Percentiles rank a stretch among this genome's conserved stretches.
These are phyloP conservation scores for Aaosphaeria pasadenensis DNA, from an alignment of 2,329 filamentous ascomycete species.

Conservation along the genomic window DNA sequence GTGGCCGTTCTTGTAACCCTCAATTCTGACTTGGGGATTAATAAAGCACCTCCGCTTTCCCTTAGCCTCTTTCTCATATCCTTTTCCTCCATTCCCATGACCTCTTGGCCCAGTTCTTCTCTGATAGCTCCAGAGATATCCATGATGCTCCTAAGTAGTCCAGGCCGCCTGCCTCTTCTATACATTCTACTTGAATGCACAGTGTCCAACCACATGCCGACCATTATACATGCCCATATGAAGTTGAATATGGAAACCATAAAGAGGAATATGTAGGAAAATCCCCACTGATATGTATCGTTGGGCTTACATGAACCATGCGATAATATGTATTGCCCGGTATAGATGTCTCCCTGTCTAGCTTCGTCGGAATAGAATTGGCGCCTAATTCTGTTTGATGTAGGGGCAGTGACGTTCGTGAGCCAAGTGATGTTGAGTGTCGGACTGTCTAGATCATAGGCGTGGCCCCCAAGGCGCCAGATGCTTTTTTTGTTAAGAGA, in stretches of 20 bases:
- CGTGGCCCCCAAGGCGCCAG: slow-evolving; percentile 3
- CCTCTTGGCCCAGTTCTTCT: slow-evolving; percentile 21
- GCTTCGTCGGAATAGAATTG: slow-evolving; percentile 8
- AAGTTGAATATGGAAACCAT: slow-evolving; percentile 34
- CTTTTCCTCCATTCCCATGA: slow-evolving; percentile 17
- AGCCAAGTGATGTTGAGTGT: slow-evolving; percentile 14
- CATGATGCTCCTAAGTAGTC: slow-evolving; percentile 24
- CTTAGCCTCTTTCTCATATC: slow-evolving; percentile 17
- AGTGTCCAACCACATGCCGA: slow-evolving; percentile 32
- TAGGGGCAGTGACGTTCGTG: not conserved
- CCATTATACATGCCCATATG: slow-evolving; percentile 30
- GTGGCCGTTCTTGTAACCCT: slow-evolving; percentile 17
- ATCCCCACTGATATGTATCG: slow-evolving; percentile 34
- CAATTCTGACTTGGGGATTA: slow-evolving; percentile 21
- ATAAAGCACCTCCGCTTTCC: slow-evolving; percentile 17
- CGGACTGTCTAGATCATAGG: slow-evolving; percentile 5
- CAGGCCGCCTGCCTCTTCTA: slow-evolving; percentile 23
- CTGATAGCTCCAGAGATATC: slow-evolving; percentile 23
- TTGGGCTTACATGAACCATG: slow-evolving; percentile 28
- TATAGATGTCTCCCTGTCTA: slow-evolving; percentile 17
- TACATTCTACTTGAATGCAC: slow-evolving; percentile 26
- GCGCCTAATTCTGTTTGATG: slow-evolving; percentile 1
- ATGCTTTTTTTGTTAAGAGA: slow-evolving; percentile 1
- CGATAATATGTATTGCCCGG: slow-evolving; percentile 12
- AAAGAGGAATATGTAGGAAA: slow-evolving; percentile 35